Percentiles rank a stretch among this genome's conserved stretches.
Conservation (phyloP, 78 protist species). For the Guillardia theta region DNA sequence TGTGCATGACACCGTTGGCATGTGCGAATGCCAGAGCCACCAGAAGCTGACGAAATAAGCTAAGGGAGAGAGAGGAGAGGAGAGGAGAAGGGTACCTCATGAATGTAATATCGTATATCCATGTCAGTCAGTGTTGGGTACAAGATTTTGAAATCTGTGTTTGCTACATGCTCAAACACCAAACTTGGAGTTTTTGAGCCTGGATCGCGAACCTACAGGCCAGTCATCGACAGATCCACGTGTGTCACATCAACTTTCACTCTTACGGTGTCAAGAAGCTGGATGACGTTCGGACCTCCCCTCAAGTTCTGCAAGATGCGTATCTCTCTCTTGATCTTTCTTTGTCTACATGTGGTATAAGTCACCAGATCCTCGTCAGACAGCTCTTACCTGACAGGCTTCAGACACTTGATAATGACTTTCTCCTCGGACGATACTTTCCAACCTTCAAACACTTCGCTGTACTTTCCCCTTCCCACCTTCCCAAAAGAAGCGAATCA, state of each 20-base stretch:
- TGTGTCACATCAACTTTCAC: neutral
- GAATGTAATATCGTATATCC: constrained; percentile 95
- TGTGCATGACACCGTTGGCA: constrained; percentile 87
- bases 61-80: neutral
- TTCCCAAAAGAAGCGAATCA: no score
- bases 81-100: constrained; percentile 69
- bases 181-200: constrained; percentile 89
- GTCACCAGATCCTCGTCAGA: neutral
- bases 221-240: neutral
- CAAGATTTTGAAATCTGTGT: constrained; percentile 88
- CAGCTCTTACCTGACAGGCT: constrained; percentile 62
- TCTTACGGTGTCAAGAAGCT: constrained; percentile 88
- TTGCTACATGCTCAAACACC: constrained; percentile 94
- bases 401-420: constrained; percentile 71
- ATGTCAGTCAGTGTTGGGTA: constrained; percentile 92
- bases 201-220: constrained; percentile 81
- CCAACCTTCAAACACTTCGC: constrained; percentile 98
- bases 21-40: constrained; percentile 88
- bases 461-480: constrained; percentile 99
- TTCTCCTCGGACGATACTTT: constrained; percentile 51
- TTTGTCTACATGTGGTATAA: constrained; percentile 8
- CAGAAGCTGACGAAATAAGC: constrained; percentile 53
- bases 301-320: constrained; percentile 93
- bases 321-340: constrained; percentile 96
- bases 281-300: constrained; percentile 95